Evolutionary conservation across 306 rosid species (phyloP).

Genomic region (Vigna trinervia): DNA sequence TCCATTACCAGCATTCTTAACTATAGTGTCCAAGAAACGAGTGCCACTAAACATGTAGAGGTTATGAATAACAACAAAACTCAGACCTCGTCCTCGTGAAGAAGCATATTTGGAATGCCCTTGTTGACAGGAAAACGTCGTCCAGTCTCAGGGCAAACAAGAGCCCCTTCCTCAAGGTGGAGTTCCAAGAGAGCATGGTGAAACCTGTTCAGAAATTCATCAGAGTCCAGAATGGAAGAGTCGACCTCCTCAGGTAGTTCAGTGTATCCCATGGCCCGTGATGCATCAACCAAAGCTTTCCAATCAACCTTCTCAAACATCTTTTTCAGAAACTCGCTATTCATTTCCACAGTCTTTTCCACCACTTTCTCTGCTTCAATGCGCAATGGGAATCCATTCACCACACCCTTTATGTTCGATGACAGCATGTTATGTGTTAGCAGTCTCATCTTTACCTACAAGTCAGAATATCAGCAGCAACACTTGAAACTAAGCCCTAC

Average conservation of each 20-base stretch:
- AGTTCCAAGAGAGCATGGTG: conserved; percentile 94
- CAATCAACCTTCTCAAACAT: conserved; percentile 85
- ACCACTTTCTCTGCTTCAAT: conserved; percentile 76
- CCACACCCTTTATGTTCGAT: conserved; percentile 83
- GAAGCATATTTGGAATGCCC: conserved; percentile 95
- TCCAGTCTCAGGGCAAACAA: conserved; percentile 81
- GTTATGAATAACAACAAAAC: not conserved
- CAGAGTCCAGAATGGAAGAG: conserved; percentile 68
- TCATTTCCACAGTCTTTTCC: conserved; percentile 77
- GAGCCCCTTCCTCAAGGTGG: conserved; percentile 91
- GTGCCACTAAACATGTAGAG: not conserved
- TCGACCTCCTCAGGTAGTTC: conserved; percentile 85
- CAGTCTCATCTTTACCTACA: conserved; percentile 65
- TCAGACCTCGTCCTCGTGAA: conserved; percentile 95
- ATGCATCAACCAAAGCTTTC: conserved; percentile 71
- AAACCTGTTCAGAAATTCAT: conserved; percentile 73
- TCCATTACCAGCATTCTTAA: conserved; percentile 17
- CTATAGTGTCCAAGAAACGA: not conserved
- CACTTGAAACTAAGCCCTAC: not conserved
- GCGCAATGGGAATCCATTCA: conserved; percentile 79
- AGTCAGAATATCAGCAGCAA: conserved; percentile 3
- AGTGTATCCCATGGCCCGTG: conserved; percentile 67
- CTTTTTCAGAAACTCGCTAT: conserved; percentile 64
- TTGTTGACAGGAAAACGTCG: conserved; percentile 78
- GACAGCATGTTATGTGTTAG: conserved; percentile 93